Base-by-base conservation (phyloP, 345 rosid species). In the Citrus maxima region DNA sequence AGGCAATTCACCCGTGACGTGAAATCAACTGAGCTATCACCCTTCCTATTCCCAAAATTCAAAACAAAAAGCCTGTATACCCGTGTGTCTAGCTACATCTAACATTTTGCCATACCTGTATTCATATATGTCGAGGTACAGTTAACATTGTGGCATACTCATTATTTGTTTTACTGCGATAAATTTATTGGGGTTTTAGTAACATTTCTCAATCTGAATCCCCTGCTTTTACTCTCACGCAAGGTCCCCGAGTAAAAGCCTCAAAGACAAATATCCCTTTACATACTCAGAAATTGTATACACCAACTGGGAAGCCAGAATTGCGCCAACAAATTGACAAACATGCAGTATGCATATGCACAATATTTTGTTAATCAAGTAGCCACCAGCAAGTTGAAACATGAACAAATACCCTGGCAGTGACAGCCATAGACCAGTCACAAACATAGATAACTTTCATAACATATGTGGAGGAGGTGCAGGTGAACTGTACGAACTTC, bases 21-120 rank as follows among this genome's bases (percentile, higher is more conserved):
- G 16, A 91, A 80, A 37, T 93, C 95, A 72, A 93, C 38, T 3
- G 93, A 80, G 82, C 97, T 91, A 81, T 94, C 98, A 24, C 91
- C 92, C 62, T 79, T 61, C 74, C 86, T 76, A 66, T 82, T 80
- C 0, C 92, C 95, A 28, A 88, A 89, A 38, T 74, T 85, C 80
- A 91, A 81, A 70, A 92, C 87, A 73, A 70, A 82, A 64, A 93
- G 80, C 78, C 83, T 76, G 49, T 86, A 42, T 0, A 42, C 16
- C 12, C 1, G 16, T 12, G 14, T 42, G 49, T 42, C 49, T 10
- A 12, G 49, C 49, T 12, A 40, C 46, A 2, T 40, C 46, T 40
- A 10, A 40, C 14, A 10, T 10, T 42, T 9, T 42, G 14, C 14
- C 49, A 42, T 42, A 42, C 3, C 49, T 10, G 1, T 10, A 42